Evolutionary conservation across 2,329 filamentous ascomycete genomes (phyloP).

Genomic region (Fusarium burgessii): DNA sequence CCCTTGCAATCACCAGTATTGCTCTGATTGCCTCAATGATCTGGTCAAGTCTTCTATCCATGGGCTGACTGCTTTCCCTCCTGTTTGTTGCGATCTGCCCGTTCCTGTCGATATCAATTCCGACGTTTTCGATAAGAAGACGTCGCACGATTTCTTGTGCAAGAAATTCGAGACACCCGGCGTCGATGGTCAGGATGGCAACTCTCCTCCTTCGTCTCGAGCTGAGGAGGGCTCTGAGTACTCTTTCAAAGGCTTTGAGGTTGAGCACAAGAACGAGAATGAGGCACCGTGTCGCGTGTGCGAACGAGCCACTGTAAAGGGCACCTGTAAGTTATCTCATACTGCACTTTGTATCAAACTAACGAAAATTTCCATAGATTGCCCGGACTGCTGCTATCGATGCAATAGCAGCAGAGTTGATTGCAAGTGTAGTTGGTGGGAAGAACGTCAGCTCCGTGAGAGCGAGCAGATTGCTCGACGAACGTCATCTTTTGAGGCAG

Average conservation of each 20-base stretch:
- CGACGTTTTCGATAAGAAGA: neutral
- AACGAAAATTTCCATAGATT: neutral
- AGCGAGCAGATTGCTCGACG: neutral
- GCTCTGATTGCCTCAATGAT: neutral
- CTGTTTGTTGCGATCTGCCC: neutral
- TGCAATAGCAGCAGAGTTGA: neutral
- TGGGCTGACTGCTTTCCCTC: neutral
- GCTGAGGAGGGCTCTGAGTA: neutral
- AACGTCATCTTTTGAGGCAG: neutral
- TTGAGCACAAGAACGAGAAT: neutral
- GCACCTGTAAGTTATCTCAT: neutral
- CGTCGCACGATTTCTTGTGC: neutral
- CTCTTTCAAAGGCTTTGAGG: neutral
- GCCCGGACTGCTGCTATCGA: constrained; percentile 18
- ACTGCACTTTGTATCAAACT: neutral
- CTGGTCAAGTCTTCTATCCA: constrained; percentile 5
- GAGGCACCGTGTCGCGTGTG: neutral
- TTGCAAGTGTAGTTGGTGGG: constrained; percentile 16
- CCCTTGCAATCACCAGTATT: constrained; percentile 13
- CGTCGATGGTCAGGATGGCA: too few species aligned
- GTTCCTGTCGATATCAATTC: constrained; percentile 12
- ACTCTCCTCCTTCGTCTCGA: neutral
- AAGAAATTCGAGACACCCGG: neutral
- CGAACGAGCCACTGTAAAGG: neutral
- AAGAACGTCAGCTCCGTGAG: neutral